A percentile compares a stretch with the other conserved stretches of the same genome.
phyloP scores from a whole-genome alignment of 2,329 filamentous ascomycete genomes.

The Aureobasidium lini region DNA sequence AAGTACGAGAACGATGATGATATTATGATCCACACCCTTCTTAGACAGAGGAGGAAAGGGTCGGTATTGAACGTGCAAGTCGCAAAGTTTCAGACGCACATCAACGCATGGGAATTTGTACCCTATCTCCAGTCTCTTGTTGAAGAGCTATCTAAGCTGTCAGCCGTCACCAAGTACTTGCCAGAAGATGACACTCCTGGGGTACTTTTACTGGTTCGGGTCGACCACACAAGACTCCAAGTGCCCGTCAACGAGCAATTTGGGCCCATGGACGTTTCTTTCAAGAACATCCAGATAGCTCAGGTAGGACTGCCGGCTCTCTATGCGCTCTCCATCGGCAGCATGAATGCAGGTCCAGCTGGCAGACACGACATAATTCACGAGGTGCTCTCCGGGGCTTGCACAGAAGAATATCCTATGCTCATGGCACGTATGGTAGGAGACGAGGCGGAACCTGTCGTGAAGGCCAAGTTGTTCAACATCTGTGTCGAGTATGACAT shows the following conservation, averaged over 20 bases:
- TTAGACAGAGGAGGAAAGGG: slow-evolving; percentile 80
- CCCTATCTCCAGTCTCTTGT: slow-evolving; percentile 62
- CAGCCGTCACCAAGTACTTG: slow-evolving; percentile 86
- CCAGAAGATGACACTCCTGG: slow-evolving; percentile 93
- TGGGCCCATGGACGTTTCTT: slow-evolving; percentile 52
- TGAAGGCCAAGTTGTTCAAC: slow-evolving; percentile 83
- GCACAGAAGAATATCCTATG: slow-evolving; percentile 49
- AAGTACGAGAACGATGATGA: slow-evolving; percentile 87
- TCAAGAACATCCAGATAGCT: slow-evolving; percentile 60
- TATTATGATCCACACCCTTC: slow-evolving; percentile 85
- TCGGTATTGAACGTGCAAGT: slow-evolving; percentile 67
- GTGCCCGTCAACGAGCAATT: slow-evolving; percentile 61
- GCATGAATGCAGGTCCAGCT: slow-evolving; percentile 57
- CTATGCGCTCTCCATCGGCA: slow-evolving; percentile 66
- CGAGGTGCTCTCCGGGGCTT: slow-evolving; percentile 42
- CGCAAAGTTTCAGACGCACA: slow-evolving; percentile 53
- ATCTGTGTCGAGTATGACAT: slow-evolving; percentile 84
- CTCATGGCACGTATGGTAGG: slow-evolving; percentile 86
- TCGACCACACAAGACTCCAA: slow-evolving; percentile 54
- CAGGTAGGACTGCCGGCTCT: slow-evolving; percentile 82
- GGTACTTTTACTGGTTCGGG: slow-evolving; percentile 62
- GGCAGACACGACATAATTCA: slow-evolving; percentile 64
- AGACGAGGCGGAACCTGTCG: slow-evolving; percentile 84
- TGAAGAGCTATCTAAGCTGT: slow-evolving; percentile 72
- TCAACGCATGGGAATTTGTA: slow-evolving; percentile 59